Evolutionary conservation across 2,329 filamentous ascomycete genomes (phyloP), one percentile per base, ranked within the genome.

Genomic region (Fusarium vanettenii): DNA sequence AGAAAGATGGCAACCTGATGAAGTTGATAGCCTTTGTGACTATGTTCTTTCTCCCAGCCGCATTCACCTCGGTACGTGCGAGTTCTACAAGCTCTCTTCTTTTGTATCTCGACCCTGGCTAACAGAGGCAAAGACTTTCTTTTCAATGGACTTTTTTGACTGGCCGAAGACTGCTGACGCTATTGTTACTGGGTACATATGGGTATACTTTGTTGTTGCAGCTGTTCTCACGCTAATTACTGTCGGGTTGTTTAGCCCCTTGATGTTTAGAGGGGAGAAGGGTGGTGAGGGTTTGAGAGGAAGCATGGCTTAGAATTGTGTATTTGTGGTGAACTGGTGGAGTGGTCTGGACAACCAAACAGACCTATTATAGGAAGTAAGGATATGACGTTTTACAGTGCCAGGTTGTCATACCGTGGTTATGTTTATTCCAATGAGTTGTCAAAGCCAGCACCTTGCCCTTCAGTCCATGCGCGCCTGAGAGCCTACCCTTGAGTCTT

Each of bases 11-110:
- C 0, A 68, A 33, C 5, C 4, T 67, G 8, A 71, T 71, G 69
- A 71, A 55, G 14, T 62, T 35, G 0, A 67, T 71, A 0, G 69
- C 56, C 1, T 37, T 48, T 7, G 22, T 71, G 0, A 55, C 62
- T 4, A 71, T 71, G 69, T 33, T 71, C 6, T 71, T 59, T 0
- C 31, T 71, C 0, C 69, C 69, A 2, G 69, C 67, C 2, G 55
- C 48, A 6, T 71, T 71, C 20, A 64, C 60, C 3, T 71, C 67
- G 0, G 67, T 67, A 67, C 14, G 66, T 66, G 1, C 1, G 4
- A 11, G 18, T 10, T 5, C 37, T 9, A 39, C 16, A 14, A 7
- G 1, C 8, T 5, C 2, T 6, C 22, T 3, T 0, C 5, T 29
- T 9, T 29, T 29, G 29, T 7, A 22, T 22, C 10, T 9, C 29